Base-by-base conservation (phyloP, 495 filamentous ascomycete species). In the Neurospora sublineolata region DNA sequence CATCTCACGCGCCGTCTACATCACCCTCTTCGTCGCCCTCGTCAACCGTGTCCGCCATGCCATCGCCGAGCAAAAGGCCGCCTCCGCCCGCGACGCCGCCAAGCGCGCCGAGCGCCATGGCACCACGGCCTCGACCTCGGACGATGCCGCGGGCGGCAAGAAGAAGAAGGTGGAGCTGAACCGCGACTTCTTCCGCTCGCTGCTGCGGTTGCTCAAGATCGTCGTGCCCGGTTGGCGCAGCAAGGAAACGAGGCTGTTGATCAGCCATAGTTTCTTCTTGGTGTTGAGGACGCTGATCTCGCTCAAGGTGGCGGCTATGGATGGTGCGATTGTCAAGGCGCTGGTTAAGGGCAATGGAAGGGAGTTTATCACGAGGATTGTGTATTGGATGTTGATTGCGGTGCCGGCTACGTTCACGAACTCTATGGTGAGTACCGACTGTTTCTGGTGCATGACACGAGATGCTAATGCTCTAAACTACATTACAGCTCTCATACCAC, bases 371-470 rank as follows among this genome's bases (percentile, higher is more conserved):
- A 88, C 88, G 67, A 91, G 93, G 11, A 87, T 99, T 74, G 88
- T 96, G 5, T 98, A 94, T 94, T 99, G 95, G 95, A 99, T 99
- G 95, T 81, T 93, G 74, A 94, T 99, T 75, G 94, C 95, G 58
- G 85, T 99, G n/a, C 95, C 95, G 5, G 96, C 95, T 20, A 97
- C 96, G 0, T 99, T 98, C 75, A 99, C 95, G 33, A 99, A 99
- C 81, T 97, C 95, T 2, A 98, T 98, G 96, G 92, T 96, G 79
- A 79, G 90, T 82, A 10, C 9, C 42, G 20, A 20, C 20, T 6
- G 44, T 46, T 20, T 27, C 18, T 46, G 33, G 10, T 23, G 12
- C 9, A 37, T 67, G 58, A 18, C 1, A 14, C 36, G 44, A 39
- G 12, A 52, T 70, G 58, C 64, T 75, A 58, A 78, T 33, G 3